Evolutionary conservation across 495 filamentous ascomycete genomes (phyloP).

Genomic region (Penicillium macrosclerotiorum): DNA sequence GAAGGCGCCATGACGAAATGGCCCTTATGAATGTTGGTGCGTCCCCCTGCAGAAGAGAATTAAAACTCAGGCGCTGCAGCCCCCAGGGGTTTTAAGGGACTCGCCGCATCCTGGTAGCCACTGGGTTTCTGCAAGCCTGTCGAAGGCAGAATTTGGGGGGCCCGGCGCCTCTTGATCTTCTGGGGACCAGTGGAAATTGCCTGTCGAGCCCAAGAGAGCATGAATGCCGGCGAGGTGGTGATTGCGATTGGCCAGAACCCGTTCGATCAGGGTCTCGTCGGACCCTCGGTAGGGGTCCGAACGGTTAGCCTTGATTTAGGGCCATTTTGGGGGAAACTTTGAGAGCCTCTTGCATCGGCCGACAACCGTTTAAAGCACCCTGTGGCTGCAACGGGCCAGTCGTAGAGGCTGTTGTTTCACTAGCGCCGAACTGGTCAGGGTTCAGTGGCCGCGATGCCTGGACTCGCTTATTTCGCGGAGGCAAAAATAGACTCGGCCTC

Average conservation of each 20-base stretch:
- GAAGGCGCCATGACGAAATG: conserved; percentile 17
- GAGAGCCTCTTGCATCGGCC: too few species aligned
- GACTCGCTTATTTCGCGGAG: too few species aligned
- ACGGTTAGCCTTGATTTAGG: too few species aligned
- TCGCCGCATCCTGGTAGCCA: not conserved
- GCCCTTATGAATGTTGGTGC: not conserved
- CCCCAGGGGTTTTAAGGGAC: not conserved
- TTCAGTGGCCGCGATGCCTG: too few species aligned
- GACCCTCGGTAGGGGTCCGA: too few species aligned
- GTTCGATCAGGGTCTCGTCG: too few species aligned
- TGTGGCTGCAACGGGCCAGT: too few species aligned
- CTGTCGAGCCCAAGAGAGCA: not conserved
- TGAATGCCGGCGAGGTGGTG: not conserved
- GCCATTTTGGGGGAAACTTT: too few species aligned
- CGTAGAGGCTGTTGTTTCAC: too few species aligned
- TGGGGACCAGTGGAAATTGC: not conserved
- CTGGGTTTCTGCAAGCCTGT: not conserved
- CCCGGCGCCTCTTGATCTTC: not conserved
- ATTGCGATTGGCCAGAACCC: not conserved
- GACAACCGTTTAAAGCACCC: too few species aligned
- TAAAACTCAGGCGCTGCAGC: not conserved
- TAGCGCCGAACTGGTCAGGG: too few species aligned
- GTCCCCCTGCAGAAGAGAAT: not conserved
- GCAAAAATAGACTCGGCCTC: too few species aligned
- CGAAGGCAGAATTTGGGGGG: not conserved